Conservation (phyloP, 1,139 yeast genomes). For the Sugiyamaella pinicola region DNA sequence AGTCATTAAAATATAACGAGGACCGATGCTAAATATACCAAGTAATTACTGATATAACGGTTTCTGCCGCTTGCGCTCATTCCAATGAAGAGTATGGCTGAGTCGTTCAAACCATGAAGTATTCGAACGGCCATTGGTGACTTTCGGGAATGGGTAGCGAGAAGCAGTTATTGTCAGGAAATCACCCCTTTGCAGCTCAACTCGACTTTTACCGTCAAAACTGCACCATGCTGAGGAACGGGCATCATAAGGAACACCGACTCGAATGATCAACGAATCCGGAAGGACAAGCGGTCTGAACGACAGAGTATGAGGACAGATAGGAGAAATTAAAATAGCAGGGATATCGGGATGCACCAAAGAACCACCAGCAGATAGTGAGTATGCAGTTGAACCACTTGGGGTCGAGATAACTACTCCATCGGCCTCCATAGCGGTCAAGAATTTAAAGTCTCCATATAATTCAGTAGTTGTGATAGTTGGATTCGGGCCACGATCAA, state of each 20-base stretch:
- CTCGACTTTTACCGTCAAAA: conserved; percentile 75
- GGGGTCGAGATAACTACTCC: conserved; percentile 86
- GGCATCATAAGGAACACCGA: conserved; percentile 68
- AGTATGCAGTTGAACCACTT: conserved; percentile 90
- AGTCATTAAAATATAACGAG: not conserved
- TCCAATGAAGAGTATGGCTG: conserved; percentile 56
- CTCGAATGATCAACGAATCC: conserved; percentile 62
- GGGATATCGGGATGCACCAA: conserved; percentile 85
- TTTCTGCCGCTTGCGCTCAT: conserved; percentile 51
- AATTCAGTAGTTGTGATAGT: conserved; percentile 76
- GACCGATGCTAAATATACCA: not conserved
- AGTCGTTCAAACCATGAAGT: conserved; percentile 54
- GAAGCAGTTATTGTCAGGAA: conserved; percentile 72
- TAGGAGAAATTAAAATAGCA: conserved; percentile 77
- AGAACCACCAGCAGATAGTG: conserved; percentile 85
- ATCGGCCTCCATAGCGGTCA: conserved; percentile 87
- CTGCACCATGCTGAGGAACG: conserved; percentile 78
- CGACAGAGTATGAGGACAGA: conserved; percentile 81
- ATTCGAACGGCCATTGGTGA: conserved; percentile 49
- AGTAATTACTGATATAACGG: conserved; percentile 21
- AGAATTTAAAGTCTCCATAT: conserved; percentile 69
- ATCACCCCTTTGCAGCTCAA: conserved; percentile 68
- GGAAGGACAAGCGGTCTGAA: conserved; percentile 84
- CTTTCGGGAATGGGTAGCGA: conserved; percentile 74
- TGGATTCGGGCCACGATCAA: conserved; percentile 85